Percentiles rank a stretch among this genome's conserved stretches.
These are phyloP conservation scores for Hypoxylon trugodes DNA, from an alignment of 495 filamentous ascomycete species.

Conservation along the genomic window DNA sequence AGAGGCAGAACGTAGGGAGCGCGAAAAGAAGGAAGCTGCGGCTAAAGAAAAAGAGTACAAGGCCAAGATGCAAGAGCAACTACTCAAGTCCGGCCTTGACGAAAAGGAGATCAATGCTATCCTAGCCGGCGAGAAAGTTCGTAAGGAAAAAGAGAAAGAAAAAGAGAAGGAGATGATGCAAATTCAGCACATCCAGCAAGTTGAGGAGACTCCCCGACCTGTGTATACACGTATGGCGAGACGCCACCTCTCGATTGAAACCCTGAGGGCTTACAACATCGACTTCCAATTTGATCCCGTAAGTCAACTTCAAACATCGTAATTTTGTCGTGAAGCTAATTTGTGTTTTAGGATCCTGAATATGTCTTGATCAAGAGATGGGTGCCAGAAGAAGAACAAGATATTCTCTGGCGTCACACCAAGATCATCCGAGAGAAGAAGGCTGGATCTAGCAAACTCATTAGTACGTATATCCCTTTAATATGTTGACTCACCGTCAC, in stretches of 20 bases:
- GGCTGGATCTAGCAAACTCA: slow-evolving; percentile 38
- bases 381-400: slow-evolving; percentile 76
- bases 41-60: slow-evolving; percentile 60
- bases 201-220: slow-evolving; percentile 46
- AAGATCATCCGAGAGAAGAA: slow-evolving; percentile 64
- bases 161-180: slow-evolving; percentile 26
- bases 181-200: too few species aligned
- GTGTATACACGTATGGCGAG: slow-evolving; percentile 67
- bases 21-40: slow-evolving; percentile 57
- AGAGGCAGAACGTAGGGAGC: slow-evolving; percentile 58
- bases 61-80: slow-evolving; percentile 58
- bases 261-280: slow-evolving; percentile 57
- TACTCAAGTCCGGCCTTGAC: slow-evolving; percentile 58
- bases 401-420: slow-evolving; percentile 77
- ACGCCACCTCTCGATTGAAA: slow-evolving; percentile 64
- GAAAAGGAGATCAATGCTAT: slow-evolving; percentile 63
- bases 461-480: slow-evolving; percentile 39
- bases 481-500: background rate
- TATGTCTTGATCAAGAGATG: slow-evolving; percentile 80
- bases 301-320: slow-evolving; percentile 28
- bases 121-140: slow-evolving; percentile 59
- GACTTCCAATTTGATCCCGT: slow-evolving; percentile 63
- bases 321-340: slow-evolving; percentile 36
- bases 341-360: slow-evolving; percentile 63
- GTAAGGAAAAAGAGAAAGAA: slow-evolving; percentile 46